Evolutionary conservation across 345 rosid species (phyloP).

Genomic region (Clarkia xantiana): DNA sequence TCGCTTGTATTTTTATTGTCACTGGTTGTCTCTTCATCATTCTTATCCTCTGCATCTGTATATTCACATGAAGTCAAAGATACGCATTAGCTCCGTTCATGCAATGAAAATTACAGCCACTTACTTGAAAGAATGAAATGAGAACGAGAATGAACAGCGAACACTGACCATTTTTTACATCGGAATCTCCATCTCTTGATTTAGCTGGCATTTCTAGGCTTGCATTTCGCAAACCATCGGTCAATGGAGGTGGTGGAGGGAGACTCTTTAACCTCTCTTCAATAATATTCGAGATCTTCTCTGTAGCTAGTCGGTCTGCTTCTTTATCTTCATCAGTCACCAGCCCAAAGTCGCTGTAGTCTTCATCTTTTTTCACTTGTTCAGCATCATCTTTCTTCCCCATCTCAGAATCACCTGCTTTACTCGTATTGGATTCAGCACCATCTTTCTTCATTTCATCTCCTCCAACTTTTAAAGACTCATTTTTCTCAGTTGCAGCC

Average conservation of each 20-base stretch:
- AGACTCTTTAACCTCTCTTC: conserved; percentile 80
- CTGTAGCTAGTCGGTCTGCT: conserved; percentile 56
- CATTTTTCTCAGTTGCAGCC: conserved; percentile 27
- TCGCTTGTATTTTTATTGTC: conserved; percentile 43
- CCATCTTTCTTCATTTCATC: conserved; percentile 38
- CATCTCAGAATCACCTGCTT: conserved; percentile 30
- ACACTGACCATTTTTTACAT: conserved; percentile 40
- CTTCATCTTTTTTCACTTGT: conserved; percentile 36
- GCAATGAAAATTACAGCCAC: background rate
- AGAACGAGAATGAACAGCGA: background rate
- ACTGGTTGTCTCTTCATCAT: conserved; percentile 54
- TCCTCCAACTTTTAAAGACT: conserved; percentile 14
- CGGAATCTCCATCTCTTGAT: conserved; percentile 55
- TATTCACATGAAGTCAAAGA: conserved; percentile 1
- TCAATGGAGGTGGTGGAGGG: conserved; percentile 81
- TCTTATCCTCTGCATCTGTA: conserved; percentile 43
- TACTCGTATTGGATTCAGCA: conserved; percentile 30
- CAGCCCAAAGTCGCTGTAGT: conserved; percentile 52
- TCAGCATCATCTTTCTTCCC: conserved; percentile 45
- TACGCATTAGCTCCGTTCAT: background rate
- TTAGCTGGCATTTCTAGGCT: conserved; percentile 38
- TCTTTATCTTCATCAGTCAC: conserved; percentile 74
- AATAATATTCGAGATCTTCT: conserved; percentile 52
- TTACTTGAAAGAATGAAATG: too few relatives aligned
- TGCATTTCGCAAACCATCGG: conserved; percentile 34